Evolutionary conservation across 2,329 filamentous ascomycete species (phyloP), one percentile per base, ranked within the genome.

Genomic region (Ceratocystiopsis brevicomis): DNA sequence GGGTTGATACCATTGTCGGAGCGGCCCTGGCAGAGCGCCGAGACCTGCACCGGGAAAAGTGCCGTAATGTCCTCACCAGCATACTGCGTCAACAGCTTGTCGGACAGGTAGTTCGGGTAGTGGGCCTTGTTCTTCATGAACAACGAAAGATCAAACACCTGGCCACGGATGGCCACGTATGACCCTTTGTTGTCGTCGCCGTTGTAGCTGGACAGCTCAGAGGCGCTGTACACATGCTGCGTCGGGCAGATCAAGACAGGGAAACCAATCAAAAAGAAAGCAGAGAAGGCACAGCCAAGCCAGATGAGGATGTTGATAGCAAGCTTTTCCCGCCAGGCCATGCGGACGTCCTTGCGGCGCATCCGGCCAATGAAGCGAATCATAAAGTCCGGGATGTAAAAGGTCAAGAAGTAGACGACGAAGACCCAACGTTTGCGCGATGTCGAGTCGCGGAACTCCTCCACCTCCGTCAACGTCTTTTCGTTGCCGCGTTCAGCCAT

Each of bases 261-360:
- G 56, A 98, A 92, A 44, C 78, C 70, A 47, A 96, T 71, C 54
- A 96, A 85, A 67, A 98, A 81, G 66, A 98, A 98, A 44, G 81
- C 72, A 25, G 83, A 76, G 40, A 82, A 61, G 15, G 64, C 65
- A 62, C 88, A 96, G 57, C 71, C 74, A 45, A 88, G 65, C 90
- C 92, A 98, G 57, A 98, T 98, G 56, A 96, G 71, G 59, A 98
- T 69, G 66, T 98, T 98, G 69, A 98, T 98, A 43, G 90, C 88
- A 46, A 98, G 59, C 68, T 98, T 98, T 60, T 98, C 90, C 56
- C 90, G 73, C 90, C 90, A 98, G 1, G 90, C 90, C 57, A 81
- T 70, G 19, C 87, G 81, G 10, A 98, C 76, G 58, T 98, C 90
- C 57, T 92, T 92, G 48, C 90, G 82, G 47, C 81, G 73, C 80